These are phyloP conservation scores for Leccinum subspadiceum DNA, from an alignment of 1,284 basidiomycete species.

Conservation along the genomic window DNA sequence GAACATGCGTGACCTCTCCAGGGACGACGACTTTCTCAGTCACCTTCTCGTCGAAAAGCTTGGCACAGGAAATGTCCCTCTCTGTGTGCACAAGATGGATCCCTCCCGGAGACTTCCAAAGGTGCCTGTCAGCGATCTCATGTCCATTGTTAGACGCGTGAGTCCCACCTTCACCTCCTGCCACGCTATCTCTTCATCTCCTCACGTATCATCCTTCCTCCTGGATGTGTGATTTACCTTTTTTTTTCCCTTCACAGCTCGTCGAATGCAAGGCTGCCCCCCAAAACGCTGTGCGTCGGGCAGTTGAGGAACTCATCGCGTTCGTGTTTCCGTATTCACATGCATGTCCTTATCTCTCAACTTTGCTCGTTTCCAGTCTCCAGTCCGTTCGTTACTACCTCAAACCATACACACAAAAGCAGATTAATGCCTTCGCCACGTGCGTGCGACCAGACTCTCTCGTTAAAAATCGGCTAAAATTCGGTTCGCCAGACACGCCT, in stretches of 20 bases:
- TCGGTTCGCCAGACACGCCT: constrained; percentile 63
- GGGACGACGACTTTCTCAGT: constrained; percentile 84
- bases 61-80: constrained; percentile 68
- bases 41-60: constrained; percentile 83
- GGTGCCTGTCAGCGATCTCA: constrained; percentile 61
- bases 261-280: constrained; percentile 51
- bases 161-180: constrained; percentile 37
- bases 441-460: constrained; percentile 44
- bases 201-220: constrained; percentile 15
- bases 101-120: constrained; percentile 68
- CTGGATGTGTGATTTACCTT: constrained; percentile 9
- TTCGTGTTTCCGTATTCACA: constrained; percentile 40
- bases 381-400: constrained; percentile 72
- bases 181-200: constrained; percentile 29
- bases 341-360: constrained; percentile 17
- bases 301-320: constrained; percentile 73
- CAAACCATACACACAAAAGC: constrained; percentile 67
- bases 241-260: constrained; percentile 41
- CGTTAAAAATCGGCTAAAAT: constrained; percentile 25
- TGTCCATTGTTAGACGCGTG: constrained; percentile 74
- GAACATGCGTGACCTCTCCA: constrained; percentile 82
- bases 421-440: constrained; percentile 87
- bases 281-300: constrained; percentile 56
- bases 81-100: constrained; percentile 86
- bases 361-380: constrained; percentile 45